These are phyloP conservation scores for Craterostigma plantagineum DNA, from an alignment of 257 asterid species.

Conservation along the genomic window DNA sequence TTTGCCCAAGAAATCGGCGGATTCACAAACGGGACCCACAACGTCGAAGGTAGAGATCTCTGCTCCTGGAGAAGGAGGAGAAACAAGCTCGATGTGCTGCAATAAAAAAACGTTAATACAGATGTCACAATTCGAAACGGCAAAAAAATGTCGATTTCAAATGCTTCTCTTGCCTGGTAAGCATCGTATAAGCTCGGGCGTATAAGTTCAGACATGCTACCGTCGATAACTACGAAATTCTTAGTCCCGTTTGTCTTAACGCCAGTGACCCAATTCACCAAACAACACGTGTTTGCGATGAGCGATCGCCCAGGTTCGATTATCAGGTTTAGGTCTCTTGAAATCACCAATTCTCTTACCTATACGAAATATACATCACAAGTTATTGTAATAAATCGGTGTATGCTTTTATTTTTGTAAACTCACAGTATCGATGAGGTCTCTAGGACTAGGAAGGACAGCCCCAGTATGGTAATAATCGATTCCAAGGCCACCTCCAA, in stretches of 20 bases:
- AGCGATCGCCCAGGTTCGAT: constrained; percentile 2
- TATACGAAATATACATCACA: no score
- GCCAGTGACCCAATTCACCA: constrained; percentile 79
- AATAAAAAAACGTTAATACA: constrained; percentile 2
- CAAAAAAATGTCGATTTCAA: background rate
- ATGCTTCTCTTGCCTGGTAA: constrained; percentile 45
- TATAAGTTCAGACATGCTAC: constrained; percentile 95
- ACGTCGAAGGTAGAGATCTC: constrained; percentile 58
- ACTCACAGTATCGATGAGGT: no score
- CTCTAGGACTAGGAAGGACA: no score
- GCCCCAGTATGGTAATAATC: no score
- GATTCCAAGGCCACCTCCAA: no score
- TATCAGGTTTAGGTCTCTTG: background rate
- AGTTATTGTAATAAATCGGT: no score
- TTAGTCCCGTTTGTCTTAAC: constrained; percentile 88
- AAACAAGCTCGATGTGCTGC: constrained; percentile 94
- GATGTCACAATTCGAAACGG: background rate
- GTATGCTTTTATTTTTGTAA: no score
- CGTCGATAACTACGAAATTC: constrained; percentile 79
- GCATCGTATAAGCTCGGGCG: constrained; percentile 89
- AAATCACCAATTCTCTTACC: constrained; percentile 3
- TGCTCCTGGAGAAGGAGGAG: constrained; percentile 48
- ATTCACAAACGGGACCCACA: constrained; percentile 94
- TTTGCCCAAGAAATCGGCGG: constrained; percentile 94
- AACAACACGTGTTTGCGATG: constrained; percentile 60